Conservation (phyloP, 106 monocot genomes). For the Amphibolis antarctica region DNA sequence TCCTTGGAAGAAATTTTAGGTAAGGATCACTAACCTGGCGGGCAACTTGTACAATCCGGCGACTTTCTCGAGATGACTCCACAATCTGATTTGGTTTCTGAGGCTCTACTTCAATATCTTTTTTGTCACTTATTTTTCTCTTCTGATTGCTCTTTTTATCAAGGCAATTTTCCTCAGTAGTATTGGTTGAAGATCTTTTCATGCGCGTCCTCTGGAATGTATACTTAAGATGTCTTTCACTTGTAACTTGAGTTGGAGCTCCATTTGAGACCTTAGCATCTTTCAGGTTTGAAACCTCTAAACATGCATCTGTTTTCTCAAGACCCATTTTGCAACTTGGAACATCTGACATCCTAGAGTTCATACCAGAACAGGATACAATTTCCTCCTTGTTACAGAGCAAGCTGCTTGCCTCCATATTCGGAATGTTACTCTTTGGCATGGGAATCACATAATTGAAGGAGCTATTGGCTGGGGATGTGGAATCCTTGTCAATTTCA, state of each 20-base stretch:
- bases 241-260: conserved; percentile 5
- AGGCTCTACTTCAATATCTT: neutral
- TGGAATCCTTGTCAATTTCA: neutral
- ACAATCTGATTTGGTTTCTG: conserved; percentile 1
- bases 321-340: neutral
- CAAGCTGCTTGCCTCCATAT: neutral
- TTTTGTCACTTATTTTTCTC: conserved; percentile 1
- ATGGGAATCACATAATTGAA: neutral
- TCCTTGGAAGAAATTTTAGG: neutral
- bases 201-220: conserved; percentile 41
- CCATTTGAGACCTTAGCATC: conserved; percentile 7
- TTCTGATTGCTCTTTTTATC: conserved; percentile 3
- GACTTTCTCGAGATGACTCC: conserved; percentile 21
- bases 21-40: conserved; percentile 22
- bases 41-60: conserved; percentile 36
- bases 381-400: neutral
- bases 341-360: neutral
- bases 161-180: neutral
- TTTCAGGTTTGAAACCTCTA: neutral
- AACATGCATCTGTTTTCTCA: conserved; percentile 2
- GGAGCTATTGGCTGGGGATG: neutral
- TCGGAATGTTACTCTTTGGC: neutral
- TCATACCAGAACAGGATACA: neutral
- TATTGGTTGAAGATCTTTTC: conserved; percentile 15
- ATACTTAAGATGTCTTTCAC: conserved; percentile 24